Evolutionary conservation across 345 rosid species (phyloP), one percentile per base, ranked within the genome.

Genomic region (Lepidium sativum): DNA sequence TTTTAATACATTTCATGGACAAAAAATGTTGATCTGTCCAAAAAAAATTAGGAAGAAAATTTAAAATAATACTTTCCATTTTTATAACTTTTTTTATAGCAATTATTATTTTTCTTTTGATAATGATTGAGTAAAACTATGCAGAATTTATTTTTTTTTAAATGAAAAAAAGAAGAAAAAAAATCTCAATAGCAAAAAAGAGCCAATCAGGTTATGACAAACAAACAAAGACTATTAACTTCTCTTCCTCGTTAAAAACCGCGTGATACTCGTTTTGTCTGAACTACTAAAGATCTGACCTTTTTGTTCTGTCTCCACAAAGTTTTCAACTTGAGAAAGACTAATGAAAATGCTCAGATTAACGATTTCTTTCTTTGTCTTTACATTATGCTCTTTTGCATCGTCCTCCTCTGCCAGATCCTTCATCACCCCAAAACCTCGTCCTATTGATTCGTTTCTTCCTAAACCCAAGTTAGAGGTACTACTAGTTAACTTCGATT

Each of bases 391-490:
- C 44, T 52, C 57, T 57, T 38, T 62, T 33, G n/a, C 72, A n/a
- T 9, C 57, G 3, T 43, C 65, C 39, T 62, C 77, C 3, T 67
- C 32, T 10, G 70, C 80, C 1, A 69, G 78, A 70, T 65, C 62
- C 5, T 49, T 74, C 71, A 29, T 39, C 61, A 52, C 77, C 29
- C 34, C 73, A 20, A 59, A 57, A 47, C 75, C 81, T 45, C 53
- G 27, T 0, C 70, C 80, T 45, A 58, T 52, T 57, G 51, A 62
- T 54, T 68, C 79, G 2, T 80, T 80, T 68, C 43, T 68, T 35
- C 72, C 68, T 60, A 80, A 75, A 68, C 47, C 53, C 27, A 58
- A 68, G n/a, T 29, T 73, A 23, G 75, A 71, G 81, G 83, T 80
- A 77, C 6, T 32, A 31, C 51, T 8, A 56, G 11, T 50, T 8